Percentiles rank a stretch among this genome's conserved stretches.
These are phyloP conservation scores for Fragaria nilgerrensis DNA, from an alignment of 306 rosid species.

Conservation along the genomic window DNA sequence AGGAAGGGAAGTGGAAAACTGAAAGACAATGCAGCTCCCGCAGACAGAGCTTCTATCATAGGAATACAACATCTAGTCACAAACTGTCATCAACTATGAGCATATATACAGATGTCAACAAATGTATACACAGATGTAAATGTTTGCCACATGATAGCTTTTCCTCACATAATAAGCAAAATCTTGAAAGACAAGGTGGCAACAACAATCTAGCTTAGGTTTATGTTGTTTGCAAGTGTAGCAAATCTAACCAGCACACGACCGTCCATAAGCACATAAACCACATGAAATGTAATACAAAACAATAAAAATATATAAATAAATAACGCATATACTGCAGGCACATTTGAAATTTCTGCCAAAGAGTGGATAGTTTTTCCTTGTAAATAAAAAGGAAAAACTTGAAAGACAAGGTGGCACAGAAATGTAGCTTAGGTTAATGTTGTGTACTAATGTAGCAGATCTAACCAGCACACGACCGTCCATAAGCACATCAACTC, in stretches of 20 bases:
- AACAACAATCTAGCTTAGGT: constrained; percentile 33
- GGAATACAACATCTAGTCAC: constrained; percentile 26
- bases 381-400: constrained; percentile 16
- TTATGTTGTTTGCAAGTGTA: constrained; percentile 32
- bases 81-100: constrained; percentile 39
- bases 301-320: background rate
- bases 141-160: constrained; percentile 18
- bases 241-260: constrained; percentile 37
- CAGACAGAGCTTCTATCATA: background rate
- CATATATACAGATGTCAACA: background rate
- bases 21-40: background rate
- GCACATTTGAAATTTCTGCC: constrained; percentile 3
- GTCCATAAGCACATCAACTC: constrained; percentile 33
- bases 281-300: background rate
- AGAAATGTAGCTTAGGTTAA: constrained; percentile 34
- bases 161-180: constrained; percentile 15
- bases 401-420: constrained; percentile 39
- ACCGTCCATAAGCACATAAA: constrained; percentile 39
- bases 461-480: constrained; percentile 44
- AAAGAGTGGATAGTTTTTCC: constrained; percentile 20
- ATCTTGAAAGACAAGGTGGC: constrained; percentile 35
- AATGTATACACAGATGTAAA: background rate
- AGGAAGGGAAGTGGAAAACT: background rate
- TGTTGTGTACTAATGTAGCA: constrained; percentile 33
- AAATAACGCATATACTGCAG: too few species aligned